Evolutionary conservation across 176 grass and related monocot genomes (phyloP).

Genomic region (Zea mays): DNA sequence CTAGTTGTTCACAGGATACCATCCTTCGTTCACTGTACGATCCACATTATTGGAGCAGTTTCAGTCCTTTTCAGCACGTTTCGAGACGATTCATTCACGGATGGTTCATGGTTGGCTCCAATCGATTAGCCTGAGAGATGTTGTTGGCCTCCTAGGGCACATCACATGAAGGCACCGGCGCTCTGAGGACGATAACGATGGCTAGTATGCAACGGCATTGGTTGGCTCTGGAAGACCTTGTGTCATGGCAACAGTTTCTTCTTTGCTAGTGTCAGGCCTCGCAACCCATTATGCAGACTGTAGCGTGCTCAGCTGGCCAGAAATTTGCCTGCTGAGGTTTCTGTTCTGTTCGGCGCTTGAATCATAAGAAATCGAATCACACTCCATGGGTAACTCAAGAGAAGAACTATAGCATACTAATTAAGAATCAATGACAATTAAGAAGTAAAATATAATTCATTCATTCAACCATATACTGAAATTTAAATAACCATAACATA

Average conservation of each 20-base stretch:
- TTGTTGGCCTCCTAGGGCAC: conserved; percentile 7
- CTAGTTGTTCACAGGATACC: not conserved
- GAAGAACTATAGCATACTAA: not conserved
- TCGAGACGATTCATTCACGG: not conserved
- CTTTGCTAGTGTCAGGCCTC: not conserved
- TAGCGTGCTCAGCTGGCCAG: not conserved
- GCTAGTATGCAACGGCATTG: conserved; percentile 5
- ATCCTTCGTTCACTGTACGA: not conserved
- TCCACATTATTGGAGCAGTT: not conserved
- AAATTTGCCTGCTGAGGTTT: not conserved
- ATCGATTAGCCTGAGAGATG: conserved; percentile 2
- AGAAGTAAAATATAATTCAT: not conserved
- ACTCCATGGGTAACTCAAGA: not conserved
- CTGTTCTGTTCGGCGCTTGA: not conserved
- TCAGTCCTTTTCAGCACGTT: not conserved
- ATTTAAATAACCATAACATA: conserved; percentile 2
- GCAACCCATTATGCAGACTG: conserved; percentile 3
- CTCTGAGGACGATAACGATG: not conserved
- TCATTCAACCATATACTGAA: not conserved
- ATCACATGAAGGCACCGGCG: not conserved
- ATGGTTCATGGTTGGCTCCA: not conserved
- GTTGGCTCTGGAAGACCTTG: not conserved
- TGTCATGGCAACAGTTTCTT: conserved; percentile 17
- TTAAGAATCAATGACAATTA: not conserved
- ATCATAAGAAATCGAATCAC: not conserved